These are phyloP conservation scores for Tetrahymena borealis DNA, from an alignment of 73 alveolate genomes.

Conservation along the genomic window DNA sequence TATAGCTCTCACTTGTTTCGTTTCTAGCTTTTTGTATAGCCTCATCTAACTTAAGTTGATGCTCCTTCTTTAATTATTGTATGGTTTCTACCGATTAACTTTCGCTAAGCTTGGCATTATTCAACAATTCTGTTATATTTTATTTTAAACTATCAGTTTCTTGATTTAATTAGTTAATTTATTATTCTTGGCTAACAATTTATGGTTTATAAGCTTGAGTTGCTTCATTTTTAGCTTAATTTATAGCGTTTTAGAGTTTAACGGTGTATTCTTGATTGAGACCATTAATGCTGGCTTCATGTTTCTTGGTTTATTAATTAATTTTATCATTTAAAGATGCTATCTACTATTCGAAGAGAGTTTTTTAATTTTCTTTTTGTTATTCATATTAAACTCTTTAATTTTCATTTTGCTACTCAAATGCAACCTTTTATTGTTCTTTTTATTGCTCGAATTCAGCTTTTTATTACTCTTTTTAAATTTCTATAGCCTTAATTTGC, in stretches of 20 bases:
- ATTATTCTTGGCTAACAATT: too few relatives aligned
- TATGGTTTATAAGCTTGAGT: too few relatives aligned
- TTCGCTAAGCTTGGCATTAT: neutral
- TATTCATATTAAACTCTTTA: neutral
- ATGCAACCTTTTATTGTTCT: neutral
- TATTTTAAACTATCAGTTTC: too few relatives aligned
- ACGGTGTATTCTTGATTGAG: neutral
- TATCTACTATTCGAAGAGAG: neutral
- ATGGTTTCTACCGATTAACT: neutral
- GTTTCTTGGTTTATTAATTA: neutral
- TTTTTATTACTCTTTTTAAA: neutral
- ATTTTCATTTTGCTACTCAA: neutral
- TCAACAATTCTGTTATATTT: too few relatives aligned
- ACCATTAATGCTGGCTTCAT: neutral
- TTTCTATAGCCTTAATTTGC: neutral
- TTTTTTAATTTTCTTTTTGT: neutral
- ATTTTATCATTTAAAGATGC: neutral
- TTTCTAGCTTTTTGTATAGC: neutral
- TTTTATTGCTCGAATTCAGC: neutral
- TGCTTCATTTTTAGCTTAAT: too few relatives aligned
- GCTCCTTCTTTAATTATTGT: neutral
- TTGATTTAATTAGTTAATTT: too few relatives aligned
- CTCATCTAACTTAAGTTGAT: neutral
- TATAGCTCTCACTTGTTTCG: neutral
- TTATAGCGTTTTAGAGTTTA: too few relatives aligned